A percentile compares a stretch with the other conserved stretches of the same genome.
Conservation (phyloP, 371 early-diverging fungal species). For the Mucor mucedo region DNA sequence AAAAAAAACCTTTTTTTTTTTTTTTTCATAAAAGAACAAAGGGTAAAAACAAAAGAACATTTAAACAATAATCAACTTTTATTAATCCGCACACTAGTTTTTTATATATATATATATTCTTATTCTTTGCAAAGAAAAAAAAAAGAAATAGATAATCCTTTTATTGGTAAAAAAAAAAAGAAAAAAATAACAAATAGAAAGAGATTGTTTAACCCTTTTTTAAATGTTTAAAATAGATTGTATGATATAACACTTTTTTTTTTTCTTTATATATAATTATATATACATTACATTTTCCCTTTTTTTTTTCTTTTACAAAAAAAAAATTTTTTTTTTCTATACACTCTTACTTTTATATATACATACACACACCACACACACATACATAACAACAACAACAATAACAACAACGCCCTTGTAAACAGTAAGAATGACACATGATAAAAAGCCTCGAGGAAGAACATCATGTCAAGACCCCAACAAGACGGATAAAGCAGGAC, state of each 20-base stretch:
- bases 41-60: neutral
- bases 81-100: too few species aligned
- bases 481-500: constrained; percentile 57
- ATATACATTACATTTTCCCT: neutral
- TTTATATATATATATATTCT: too few species aligned
- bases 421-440: constrained; percentile 19
- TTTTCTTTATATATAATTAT: neutral
- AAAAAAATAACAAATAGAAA: too few species aligned
- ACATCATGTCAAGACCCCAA: constrained; percentile 45
- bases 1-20: neutral
- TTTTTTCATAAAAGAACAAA: neutral
- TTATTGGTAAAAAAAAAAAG: too few species aligned
- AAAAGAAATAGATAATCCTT: too few species aligned
- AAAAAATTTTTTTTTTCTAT: constrained; percentile 7
- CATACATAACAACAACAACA: neutral
- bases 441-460: constrained; percentile 26
- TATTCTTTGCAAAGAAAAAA: too few species aligned
- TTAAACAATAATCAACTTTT: neutral
- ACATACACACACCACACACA: neutral
- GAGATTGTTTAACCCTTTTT: too few species aligned
- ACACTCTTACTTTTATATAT: neutral
- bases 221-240: neutral
- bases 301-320: neutral
- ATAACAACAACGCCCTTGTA: constrained; percentile 3
- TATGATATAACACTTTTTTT: constrained; percentile 6